These are phyloP conservation scores for Salinomyces thailandicus DNA, from an alignment of 2,329 filamentous ascomycete genomes.

Conservation along the genomic window DNA sequence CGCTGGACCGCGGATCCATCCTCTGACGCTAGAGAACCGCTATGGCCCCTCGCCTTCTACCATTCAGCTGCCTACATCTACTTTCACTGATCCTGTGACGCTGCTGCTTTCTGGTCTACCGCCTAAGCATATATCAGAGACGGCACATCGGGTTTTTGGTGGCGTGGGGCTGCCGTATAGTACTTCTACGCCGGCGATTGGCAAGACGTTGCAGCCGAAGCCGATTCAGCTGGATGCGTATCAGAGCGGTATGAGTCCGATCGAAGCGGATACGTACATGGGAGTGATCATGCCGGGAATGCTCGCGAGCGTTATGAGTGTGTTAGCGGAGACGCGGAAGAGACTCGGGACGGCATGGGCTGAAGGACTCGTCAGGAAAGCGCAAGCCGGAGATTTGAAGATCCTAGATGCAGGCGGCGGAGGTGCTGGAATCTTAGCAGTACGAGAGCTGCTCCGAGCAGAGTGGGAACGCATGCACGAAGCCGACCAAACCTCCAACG, in stretches of 20 bases:
- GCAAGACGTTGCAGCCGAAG: constrained; percentile 50
- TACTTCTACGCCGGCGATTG: constrained; percentile 53
- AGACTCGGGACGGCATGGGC: constrained; percentile 63
- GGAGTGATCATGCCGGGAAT: constrained; percentile 58
- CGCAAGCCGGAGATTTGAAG: constrained; percentile 45
- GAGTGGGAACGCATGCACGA: constrained; percentile 65
- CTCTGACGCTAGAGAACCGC: constrained; percentile 61
- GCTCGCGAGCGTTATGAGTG: constrained; percentile 57
- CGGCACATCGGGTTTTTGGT: constrained; percentile 66
- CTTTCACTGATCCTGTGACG: constrained; percentile 59
- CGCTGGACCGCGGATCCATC: constrained; percentile 52
- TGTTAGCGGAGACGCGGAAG: constrained; percentile 62
- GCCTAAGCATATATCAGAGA: constrained; percentile 61
- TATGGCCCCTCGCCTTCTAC: constrained; percentile 66
- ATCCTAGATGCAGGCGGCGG: constrained; percentile 66
- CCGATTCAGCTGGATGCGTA: constrained; percentile 54
- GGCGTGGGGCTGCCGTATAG: constrained; percentile 67
- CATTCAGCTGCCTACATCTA: constrained; percentile 59
- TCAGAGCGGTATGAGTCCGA: constrained; percentile 58
- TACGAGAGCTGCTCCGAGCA: constrained; percentile 65
- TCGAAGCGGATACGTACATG: constrained; percentile 65
- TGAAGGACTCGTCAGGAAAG: constrained; percentile 48
- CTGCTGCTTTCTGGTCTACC: constrained; percentile 52
- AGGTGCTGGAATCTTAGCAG: constrained; percentile 63
- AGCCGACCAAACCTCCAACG: constrained; percentile 2